Evolutionary conservation across 768 basidiomycete species (phyloP).

Genomic region (Tulasnella sp.): DNA sequence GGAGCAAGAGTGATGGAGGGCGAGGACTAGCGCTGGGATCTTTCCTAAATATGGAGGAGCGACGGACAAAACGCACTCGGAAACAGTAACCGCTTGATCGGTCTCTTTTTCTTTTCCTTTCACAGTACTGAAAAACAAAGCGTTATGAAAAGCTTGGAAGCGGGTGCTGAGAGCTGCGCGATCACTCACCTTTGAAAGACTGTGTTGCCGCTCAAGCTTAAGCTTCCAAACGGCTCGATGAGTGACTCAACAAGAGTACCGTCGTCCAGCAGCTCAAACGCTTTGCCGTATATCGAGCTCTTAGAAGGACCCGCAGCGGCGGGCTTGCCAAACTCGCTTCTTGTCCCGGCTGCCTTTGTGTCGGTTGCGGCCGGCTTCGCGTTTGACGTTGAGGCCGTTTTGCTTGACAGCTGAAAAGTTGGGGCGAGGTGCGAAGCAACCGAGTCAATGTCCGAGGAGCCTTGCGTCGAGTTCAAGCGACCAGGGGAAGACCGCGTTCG

Average conservation of each 20-base stretch:
- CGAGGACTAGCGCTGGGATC: not conserved
- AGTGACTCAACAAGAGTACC: not conserved
- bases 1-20: not conserved
- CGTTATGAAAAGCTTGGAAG: not conserved
- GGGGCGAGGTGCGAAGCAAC: not conserved
- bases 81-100: not conserved
- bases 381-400: not conserved
- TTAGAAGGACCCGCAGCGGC: not conserved
- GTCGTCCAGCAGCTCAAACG: constrained; percentile 20
- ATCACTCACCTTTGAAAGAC: not conserved
- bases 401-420: not conserved
- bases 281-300: not conserved
- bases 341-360: not conserved
- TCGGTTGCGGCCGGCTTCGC: not conserved
- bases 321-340: not conserved
- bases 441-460: not conserved
- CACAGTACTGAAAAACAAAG: not conserved
- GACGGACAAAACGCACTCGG: not conserved
- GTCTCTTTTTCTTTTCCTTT: not conserved
- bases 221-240: constrained; percentile 1
- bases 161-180: not conserved
- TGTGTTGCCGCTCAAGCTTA: not conserved
- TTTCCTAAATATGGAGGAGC: not conserved
- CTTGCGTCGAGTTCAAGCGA: not conserved
- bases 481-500: not conserved